Base-by-base conservation (phyloP, 129 eudicot species). In the Arctium lappa region DNA sequence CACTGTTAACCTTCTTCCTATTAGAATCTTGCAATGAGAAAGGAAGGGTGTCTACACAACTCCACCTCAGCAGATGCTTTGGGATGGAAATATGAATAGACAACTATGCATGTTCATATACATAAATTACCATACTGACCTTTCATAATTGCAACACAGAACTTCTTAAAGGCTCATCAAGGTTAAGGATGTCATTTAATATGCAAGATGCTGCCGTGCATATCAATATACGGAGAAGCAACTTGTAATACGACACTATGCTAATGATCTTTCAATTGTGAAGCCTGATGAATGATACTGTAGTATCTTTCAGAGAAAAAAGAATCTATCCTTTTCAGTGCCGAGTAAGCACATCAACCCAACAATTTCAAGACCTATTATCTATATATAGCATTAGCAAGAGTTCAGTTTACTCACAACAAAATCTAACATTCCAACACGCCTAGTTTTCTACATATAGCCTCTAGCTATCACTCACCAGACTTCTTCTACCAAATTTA, bases 311-410 rank as follows among this genome's bases (percentile, higher is more conserved):
- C 48, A 38, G 8, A 37, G 56, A 85, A 80, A 36, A 69, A 71
- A 13, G 76, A 79, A 73, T 74, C 69, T 50, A 48, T 32, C 76
- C 22, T 72, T 60, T 85, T 46, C 38, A 39, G 40, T 85, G 46
- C 27, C 78, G 36, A 79, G 63, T 29, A 79, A 79, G 40, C 8
- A 75, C 53, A 50, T 38, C 84, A 81, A 80, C 36, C 65, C 74
- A 75, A 39, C 37, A 42, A 82, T 75, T 73, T 40, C 75, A 80
- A 60, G 69, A 36, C 72, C 66, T 38, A 13, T 72, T 39, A 68
- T 80, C 81, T 77, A 75, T 85, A 85, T 82, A 86, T 86, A 82
- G 74, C 77, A 77, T 78, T 39, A 79, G 76, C 65, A 56, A 79
- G 80, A 86, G 66, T 62, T 82, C 74, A 69, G 39, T 60, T 78